These are phyloP conservation scores for Nicotiana noctiflora DNA, from an alignment of 257 asterid species.

Conservation along the genomic window DNA sequence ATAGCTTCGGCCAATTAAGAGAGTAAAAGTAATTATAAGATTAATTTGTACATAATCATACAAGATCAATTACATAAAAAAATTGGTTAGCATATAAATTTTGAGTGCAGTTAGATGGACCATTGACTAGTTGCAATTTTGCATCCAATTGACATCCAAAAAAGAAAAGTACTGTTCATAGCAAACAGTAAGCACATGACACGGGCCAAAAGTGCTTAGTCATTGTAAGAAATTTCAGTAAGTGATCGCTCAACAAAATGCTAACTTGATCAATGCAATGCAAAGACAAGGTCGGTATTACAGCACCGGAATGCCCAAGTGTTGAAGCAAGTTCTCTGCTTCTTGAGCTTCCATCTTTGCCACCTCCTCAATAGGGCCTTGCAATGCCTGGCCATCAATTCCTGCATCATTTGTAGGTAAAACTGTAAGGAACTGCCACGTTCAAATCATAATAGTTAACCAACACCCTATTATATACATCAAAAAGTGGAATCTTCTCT, in stretches of 20 bases:
- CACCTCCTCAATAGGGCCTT: constrained; percentile 73
- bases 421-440: neutral
- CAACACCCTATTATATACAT: neutral
- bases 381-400: constrained; percentile 32
- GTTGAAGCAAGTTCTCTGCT: constrained; percentile 59
- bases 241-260: neutral
- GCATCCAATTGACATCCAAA: neutral
- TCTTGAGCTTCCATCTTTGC: constrained; percentile 68
- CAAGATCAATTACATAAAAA: neutral
- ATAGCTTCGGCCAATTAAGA: neutral
- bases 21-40: neutral
- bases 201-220: neutral
- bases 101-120: neutral
- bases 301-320: constrained; percentile 55
- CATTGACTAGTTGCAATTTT: neutral
- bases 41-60: neutral
- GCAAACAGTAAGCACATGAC: neutral
- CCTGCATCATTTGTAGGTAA: constrained; percentile 20
- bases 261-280: neutral
- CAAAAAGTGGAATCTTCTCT: neutral
- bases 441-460: neutral
- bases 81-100: neutral
- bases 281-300: neutral
- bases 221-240: neutral
- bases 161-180: neutral